These are phyloP conservation scores for Epithele typhae DNA, from an alignment of 768 basidiomycete species.

Conservation along the genomic window DNA sequence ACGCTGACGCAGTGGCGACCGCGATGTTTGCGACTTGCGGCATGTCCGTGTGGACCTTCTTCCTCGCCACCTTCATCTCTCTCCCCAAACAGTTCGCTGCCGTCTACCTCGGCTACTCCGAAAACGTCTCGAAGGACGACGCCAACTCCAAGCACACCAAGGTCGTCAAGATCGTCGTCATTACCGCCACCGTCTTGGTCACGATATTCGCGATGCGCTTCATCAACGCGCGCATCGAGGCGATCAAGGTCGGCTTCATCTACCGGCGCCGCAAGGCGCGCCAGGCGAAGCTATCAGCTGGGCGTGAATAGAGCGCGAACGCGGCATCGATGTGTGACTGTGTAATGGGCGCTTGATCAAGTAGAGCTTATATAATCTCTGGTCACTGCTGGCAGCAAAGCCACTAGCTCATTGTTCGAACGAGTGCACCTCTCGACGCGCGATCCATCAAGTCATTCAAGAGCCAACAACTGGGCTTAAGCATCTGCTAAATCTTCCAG, in stretches of 20 bases:
- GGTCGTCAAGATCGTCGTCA: conserved; percentile 62
- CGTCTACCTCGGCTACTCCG: conserved; percentile 71
- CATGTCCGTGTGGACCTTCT: conserved; percentile 72
- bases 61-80: conserved; percentile 71
- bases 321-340: too few relatives aligned
- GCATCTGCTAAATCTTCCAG: too few relatives aligned
- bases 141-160: conserved; percentile 32
- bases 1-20: conserved; percentile 57
- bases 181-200: conserved; percentile 63
- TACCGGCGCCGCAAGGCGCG: conserved; percentile 66
- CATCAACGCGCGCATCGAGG: conserved; percentile 65
- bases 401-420: too few relatives aligned
- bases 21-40: conserved; percentile 85
- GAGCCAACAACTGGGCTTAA: too few relatives aligned
- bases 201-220: conserved; percentile 80
- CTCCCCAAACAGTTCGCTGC: conserved; percentile 88
- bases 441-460: too few relatives aligned
- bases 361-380: too few relatives aligned
- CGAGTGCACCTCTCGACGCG: too few relatives aligned
- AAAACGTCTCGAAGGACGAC: conserved; percentile 24
- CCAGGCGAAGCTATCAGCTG: conserved; percentile 39
- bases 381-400: too few relatives aligned
- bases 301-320: too few relatives aligned
- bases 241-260: conserved; percentile 58
- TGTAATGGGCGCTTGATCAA: too few relatives aligned